Evolutionary conservation across 2,329 filamentous ascomycete genomes (phyloP), one percentile per base, ranked within the genome.

Genomic region (Grosmannia serpens): DNA sequence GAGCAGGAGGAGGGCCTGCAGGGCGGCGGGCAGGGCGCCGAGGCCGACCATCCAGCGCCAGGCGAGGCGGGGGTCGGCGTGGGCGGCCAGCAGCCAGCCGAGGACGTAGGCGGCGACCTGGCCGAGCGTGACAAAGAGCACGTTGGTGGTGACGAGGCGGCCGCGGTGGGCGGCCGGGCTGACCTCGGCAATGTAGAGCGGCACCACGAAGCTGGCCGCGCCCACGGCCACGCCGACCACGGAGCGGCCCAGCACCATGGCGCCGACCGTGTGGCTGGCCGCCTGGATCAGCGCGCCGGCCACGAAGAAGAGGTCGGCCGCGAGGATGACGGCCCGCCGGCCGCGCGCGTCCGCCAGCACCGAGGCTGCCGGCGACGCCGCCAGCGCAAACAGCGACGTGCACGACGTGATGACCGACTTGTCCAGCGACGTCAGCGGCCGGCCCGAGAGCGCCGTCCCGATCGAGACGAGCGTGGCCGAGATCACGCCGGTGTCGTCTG

Each of bases 21-120:
- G 58, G 0, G 81, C 70, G 0, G 91, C 91, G 0, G 92, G 92
- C 29, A 87, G 62, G 10, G 88, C 88, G 0, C 91, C 92, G 0
- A 96, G 71, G 0, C 91, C 91, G 0, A 96, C 91, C 82, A 96
- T 91, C 85, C 88, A 95, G 55, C 90, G 78, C 91, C 92, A 97
- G 1, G 87, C 89, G 15, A 78, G 80, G 41, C 67, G 68, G 26
- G 69, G 65, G 59, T 73, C 70, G 0, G 75, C 80, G 59, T 76
- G 75, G 58, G 80, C 77, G 7, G 83, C 79, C 53, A 95, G 86
- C 0, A 78, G 70, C 87, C 88, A 96, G 1, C 92, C 92, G 8
- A 91, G 74, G 1, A 95, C 69, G 70, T 96, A 96, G 2, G 92
- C 91, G 24, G 95, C 81, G 2, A 96, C 88, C 72, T 96, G 91